Conservation (phyloP, 331 rosid species). For the Spiraea crenata region DNA sequence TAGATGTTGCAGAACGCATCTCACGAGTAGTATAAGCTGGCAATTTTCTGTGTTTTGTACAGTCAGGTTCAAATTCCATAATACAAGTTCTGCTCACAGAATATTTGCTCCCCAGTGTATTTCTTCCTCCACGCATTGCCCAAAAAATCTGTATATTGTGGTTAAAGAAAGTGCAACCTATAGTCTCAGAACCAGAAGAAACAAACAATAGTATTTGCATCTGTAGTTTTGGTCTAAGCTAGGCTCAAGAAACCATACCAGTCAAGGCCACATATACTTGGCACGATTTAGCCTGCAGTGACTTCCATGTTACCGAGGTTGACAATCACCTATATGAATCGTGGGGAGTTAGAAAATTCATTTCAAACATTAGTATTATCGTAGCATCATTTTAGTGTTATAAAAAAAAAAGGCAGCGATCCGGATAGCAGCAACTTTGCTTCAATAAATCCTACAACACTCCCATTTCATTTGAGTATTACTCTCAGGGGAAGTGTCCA, state of each 20-base stretch:
- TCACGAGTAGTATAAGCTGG: constrained; percentile 66
- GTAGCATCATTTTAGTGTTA: background rate
- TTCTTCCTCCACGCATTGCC: constrained; percentile 57
- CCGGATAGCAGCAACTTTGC: background rate
- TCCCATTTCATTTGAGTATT: constrained; percentile 11
- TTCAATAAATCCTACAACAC: background rate
- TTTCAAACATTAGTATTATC: constrained; percentile 17
- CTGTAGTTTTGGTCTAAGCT: constrained; percentile 6
- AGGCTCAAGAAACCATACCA: constrained; percentile 42
- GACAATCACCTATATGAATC: constrained; percentile 33
- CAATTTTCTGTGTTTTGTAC: constrained; percentile 67
- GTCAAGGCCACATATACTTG: constrained; percentile 55
- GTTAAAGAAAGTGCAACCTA: constrained; percentile 2
- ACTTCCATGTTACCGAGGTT: constrained; percentile 56
- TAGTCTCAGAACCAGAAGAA: background rate
- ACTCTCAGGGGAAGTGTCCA: background rate
- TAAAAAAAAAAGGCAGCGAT: background rate
- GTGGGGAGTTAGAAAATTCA: constrained; percentile 11
- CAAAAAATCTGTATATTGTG: constrained; percentile 43
- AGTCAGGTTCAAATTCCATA: constrained; percentile 83
- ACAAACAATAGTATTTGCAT: background rate
- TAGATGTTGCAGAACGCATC: constrained; percentile 71
- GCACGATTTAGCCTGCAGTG: constrained; percentile 67
- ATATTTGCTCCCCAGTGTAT: constrained; percentile 29
- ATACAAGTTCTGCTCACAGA: constrained; percentile 49